Percentiles rank a stretch among this genome's conserved stretches.
These are phyloP conservation scores for Tinospora cordifolia DNA, from an alignment of 164 flowering plant genomes.

Conservation along the genomic window DNA sequence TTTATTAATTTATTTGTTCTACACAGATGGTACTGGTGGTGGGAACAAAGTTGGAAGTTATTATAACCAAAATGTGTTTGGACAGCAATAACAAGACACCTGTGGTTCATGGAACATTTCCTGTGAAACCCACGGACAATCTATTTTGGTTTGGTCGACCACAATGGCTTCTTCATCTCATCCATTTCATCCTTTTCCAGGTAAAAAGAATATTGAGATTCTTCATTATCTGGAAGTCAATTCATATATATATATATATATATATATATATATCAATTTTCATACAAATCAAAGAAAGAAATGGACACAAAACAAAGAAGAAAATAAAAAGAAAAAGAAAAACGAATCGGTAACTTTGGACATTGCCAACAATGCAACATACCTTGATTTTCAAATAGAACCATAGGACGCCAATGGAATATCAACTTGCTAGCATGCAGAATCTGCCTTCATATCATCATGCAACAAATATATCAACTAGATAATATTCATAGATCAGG, in stretches of 20 bases:
- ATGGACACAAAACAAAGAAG: not conserved
- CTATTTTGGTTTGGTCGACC: slow-evolving; percentile 61
- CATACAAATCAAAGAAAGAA: not conserved
- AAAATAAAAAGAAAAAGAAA: not conserved
- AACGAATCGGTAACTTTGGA: not conserved
- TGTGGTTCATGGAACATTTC: slow-evolving; percentile 43
- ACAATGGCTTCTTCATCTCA: slow-evolving; percentile 39
- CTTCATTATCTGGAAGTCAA: not conserved
- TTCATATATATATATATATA: not conserved
- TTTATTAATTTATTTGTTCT: not conserved
- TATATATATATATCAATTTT: not conserved
- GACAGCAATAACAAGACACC: slow-evolving; percentile 27
- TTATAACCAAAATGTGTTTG: slow-evolving; percentile 53
- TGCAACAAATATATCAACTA: not conserved
- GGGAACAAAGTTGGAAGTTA: slow-evolving; percentile 58
- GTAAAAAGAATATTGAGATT: slow-evolving; percentile 20
- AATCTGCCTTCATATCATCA: not conserved
- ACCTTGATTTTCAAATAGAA: not conserved
- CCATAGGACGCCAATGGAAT: not conserved
- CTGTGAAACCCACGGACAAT: slow-evolving; percentile 46
- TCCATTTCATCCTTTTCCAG: slow-evolving; percentile 53
- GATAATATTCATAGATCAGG: too few relatives aligned
- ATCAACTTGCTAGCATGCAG: not conserved
- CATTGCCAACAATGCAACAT: not conserved
- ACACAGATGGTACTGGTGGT: slow-evolving; percentile 41